phyloP scores from a whole-genome alignment of 2,329 filamentous ascomycete species.

The Monilinia vaccinii-corymbosi region DNA sequence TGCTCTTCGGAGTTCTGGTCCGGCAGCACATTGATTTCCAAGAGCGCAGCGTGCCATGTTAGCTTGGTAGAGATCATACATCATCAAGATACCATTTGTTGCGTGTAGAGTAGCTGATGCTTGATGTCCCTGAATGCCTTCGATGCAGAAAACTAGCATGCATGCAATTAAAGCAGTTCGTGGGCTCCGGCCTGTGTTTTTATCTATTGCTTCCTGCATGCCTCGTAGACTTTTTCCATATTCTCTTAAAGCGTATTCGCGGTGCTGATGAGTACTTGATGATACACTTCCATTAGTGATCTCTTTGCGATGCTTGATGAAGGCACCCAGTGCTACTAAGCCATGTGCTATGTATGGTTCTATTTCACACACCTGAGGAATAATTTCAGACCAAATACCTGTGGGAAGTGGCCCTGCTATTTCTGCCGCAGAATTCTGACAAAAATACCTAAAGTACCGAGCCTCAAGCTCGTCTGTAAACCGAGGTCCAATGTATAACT shows the following conservation, averaged over 20 bases:
- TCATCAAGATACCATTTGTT: constrained; percentile 1
- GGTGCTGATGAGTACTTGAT: neutral
- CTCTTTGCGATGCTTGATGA: constrained; percentile 8
- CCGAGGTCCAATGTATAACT: neutral
- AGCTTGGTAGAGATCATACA: neutral
- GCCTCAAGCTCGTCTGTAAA: constrained; percentile 12
- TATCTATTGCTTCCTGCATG: constrained; percentile 3
- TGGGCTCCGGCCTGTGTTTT: neutral
- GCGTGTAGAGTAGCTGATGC: constrained; percentile 9
- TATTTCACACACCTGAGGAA: constrained; percentile 15
- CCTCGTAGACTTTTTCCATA: constrained; percentile 6
- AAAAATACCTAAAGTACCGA: constrained; percentile 16
- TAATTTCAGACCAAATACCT: constrained; percentile 15
- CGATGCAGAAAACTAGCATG: constrained; percentile 11
- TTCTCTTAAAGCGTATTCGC: constrained; percentile 7
- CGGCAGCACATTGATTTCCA: neutral
- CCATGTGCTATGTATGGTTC: constrained; percentile 17
- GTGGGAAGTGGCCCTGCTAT: constrained; percentile 14
- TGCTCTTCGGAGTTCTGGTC: neutral
- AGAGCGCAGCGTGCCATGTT: neutral
- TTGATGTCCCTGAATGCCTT: constrained; percentile 11
- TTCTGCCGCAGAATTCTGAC: constrained; percentile 13
- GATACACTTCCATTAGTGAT: neutral
- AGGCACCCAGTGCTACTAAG: constrained; percentile 16
- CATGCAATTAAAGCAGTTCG: constrained; percentile 9